These are phyloP conservation scores for Berkeleyomyces basicola DNA, from an alignment of 2,329 filamentous ascomycete genomes.

Conservation along the genomic window DNA sequence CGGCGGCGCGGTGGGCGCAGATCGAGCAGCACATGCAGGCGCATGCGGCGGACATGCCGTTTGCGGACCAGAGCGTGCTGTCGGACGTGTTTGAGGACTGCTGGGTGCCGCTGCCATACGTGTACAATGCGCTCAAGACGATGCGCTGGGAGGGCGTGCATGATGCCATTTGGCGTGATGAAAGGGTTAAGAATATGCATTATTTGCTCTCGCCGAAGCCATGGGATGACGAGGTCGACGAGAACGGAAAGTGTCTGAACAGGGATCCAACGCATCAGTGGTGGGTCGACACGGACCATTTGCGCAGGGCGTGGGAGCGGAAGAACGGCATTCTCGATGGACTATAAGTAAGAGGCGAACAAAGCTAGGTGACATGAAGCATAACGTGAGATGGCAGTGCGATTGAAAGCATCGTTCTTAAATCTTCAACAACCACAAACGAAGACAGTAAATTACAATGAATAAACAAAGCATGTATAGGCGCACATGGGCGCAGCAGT, in stretches of 20 bases:
- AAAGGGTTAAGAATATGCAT: slow-evolving; percentile 42
- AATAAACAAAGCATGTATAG: background rate
- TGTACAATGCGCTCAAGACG: slow-evolving; percentile 48
- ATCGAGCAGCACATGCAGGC: slow-evolving; percentile 35
- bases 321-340: slow-evolving; percentile 20
- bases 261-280: slow-evolving; percentile 34
- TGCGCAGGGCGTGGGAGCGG: slow-evolving; percentile 27
- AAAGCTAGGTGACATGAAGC: background rate
- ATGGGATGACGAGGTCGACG: slow-evolving; percentile 37
- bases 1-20: slow-evolving; percentile 28
- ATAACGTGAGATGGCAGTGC: background rate
- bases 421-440: background rate
- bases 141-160: slow-evolving; percentile 37
- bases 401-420: background rate
- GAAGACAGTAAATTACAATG: background rate
- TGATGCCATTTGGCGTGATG: slow-evolving; percentile 38
- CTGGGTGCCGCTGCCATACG: slow-evolving; percentile 42
- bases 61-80: slow-evolving; percentile 43
- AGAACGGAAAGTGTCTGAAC: slow-evolving; percentile 27
- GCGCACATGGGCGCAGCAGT: slow-evolving; percentile 1
- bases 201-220: slow-evolving; percentile 46
- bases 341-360: background rate
- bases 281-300: slow-evolving; percentile 36
- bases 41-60: slow-evolving; percentile 32
- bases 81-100: slow-evolving; percentile 36